Evolutionary conservation across 2,329 filamentous ascomycete genomes (phyloP), one percentile per base, ranked within the genome.

Genomic region (Trichoderma gracile): DNA sequence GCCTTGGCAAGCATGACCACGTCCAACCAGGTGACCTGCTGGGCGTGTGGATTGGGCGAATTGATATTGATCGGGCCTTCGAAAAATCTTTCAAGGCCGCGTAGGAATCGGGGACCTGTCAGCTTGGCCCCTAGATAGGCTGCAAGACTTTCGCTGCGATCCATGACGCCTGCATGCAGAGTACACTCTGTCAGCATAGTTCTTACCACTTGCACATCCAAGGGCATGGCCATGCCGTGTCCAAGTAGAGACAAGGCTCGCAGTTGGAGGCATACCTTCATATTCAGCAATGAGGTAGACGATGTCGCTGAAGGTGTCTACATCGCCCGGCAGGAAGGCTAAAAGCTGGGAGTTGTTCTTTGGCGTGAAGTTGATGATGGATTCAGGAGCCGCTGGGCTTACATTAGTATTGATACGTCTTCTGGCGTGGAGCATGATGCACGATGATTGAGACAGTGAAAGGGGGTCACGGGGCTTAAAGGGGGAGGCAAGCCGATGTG

Each of bases 31-130:
- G 87, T 89, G 63, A 95, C 84, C 6, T 82, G 82, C 5, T 82
- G 84, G 38, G 83, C 78, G 82, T 85, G 72, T 78, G 86, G 75
- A 84, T 90, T 70, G 81, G 82, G 64, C 57, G 74, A 78, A 60
- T 70, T 79, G 10, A 77, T 55, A 61, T 73, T 87, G 66, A 93
- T 92, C 23, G 90, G 87, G 0, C 90, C 90, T 68, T 96, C 92
- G 72, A 97, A 96, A 63, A 94, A 83, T 60, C 90, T 86, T 75
- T 96, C 92, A 74, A 96, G 92, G 47, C 91, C 89, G 77, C 93
- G 93, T 71, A 96, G 86, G 67, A 96, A 79, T 58, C 93, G 91
- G 25, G 92, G 91, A 0, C 90, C 92, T 1, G 93, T 86, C 19
- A 93, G 88, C 69, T 92, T 90, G 63, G 91, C 92, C 70, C 92